Base-by-base conservation (phyloP, 2,329 filamentous ascomycete species). In the Cordyceps cateniannulata region DNA sequence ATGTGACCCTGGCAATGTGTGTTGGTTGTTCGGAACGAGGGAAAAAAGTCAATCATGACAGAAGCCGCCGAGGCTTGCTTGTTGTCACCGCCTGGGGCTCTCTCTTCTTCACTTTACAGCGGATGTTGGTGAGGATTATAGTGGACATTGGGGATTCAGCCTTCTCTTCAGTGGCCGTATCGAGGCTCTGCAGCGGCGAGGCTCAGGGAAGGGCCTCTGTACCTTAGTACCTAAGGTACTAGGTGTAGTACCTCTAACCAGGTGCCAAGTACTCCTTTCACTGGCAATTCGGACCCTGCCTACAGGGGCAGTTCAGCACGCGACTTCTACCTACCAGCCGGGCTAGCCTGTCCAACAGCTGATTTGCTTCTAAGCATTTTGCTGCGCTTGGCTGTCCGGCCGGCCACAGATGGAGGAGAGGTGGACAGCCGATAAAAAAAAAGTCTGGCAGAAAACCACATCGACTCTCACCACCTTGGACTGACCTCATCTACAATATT, bases 371-470 rank as follows among this genome's bases (percentile, higher is more conserved):
- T 22, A 44, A 32, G 51, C 51, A 6, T 12, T 25, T 42, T 18
- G 16, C 47, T n/a, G 3, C 29, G 51, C 32, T 25, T 5, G 27
- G 12, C 8, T 53, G 14, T 22, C n/a, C n/a, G n/a, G n/a, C n/a
- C n/a, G n/a, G n/a, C 29, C 32, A 35, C 32, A 12, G 32, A 35
- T 3, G 32, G 14, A 10, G 8, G 14, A 35, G 10, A 35, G 32
- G 32, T 12, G 10, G 32, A 24, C 44, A 27, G n/a, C n/a, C n/a
- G n/a, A 29, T 24, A 25, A 54, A 50, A 51, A 51, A 51, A 52
- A 51, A 61, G 35, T 20, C 24, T 14, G 59, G 59, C 59, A 61
- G 59, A 61, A 61, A 61, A 57, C 22, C 22, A 16, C 20, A 49
- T 40, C 25, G 24, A 25, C 40, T 35, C 49, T 61, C 59, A 61